Evolutionary conservation across 179 eudicot species (phyloP).

Genomic region (Corrigiola litoralis): DNA sequence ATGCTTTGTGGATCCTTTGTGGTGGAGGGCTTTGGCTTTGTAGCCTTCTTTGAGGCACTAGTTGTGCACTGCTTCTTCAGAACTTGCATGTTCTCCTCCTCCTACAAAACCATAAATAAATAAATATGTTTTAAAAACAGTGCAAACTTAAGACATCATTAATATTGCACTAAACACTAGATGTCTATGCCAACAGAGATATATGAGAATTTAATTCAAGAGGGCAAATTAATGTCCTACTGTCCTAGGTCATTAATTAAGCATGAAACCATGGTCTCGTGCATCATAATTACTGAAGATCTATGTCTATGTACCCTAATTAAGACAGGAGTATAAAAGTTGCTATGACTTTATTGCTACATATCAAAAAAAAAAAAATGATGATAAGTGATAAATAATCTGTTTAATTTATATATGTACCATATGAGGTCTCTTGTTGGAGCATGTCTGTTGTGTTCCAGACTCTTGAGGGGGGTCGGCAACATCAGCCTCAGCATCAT

Average conservation of each 20-base stretch:
- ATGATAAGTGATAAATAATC: not conserved
- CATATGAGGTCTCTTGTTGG: conserved; percentile 56
- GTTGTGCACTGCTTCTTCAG: conserved; percentile 65
- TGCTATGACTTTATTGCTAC: not conserved
- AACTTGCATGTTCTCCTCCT: conserved; percentile 54
- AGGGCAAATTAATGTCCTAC: conserved; percentile 14
- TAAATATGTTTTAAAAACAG: not conserved
- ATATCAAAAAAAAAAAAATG: too few species aligned
- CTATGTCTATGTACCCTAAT: conserved; percentile 25
- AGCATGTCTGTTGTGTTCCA: conserved; percentile 38
- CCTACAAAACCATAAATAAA: conserved; percentile 31
- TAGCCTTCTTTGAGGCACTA: conserved; percentile 34
- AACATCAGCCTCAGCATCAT: conserved; percentile 20
- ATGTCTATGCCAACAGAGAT: conserved; percentile 29
- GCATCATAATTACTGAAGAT: conserved; percentile 28
- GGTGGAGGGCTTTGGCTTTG: conserved; percentile 47
- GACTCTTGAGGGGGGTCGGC: conserved; percentile 27
- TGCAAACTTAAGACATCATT: not conserved
- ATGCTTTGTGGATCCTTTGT: conserved; percentile 90
- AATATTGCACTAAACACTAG: not conserved
- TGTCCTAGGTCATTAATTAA: conserved; percentile 16
- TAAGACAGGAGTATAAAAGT: not conserved
- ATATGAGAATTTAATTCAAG: conserved; percentile 22
- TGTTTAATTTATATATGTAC: too few species aligned
- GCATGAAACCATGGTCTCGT: conserved; percentile 1